A percentile compares a stretch with the other conserved stretches of the same genome.
These are phyloP conservation scores for Aspergillus pseudoviridinutans DNA, from an alignment of 2,329 filamentous ascomycete genomes.

Conservation along the genomic window DNA sequence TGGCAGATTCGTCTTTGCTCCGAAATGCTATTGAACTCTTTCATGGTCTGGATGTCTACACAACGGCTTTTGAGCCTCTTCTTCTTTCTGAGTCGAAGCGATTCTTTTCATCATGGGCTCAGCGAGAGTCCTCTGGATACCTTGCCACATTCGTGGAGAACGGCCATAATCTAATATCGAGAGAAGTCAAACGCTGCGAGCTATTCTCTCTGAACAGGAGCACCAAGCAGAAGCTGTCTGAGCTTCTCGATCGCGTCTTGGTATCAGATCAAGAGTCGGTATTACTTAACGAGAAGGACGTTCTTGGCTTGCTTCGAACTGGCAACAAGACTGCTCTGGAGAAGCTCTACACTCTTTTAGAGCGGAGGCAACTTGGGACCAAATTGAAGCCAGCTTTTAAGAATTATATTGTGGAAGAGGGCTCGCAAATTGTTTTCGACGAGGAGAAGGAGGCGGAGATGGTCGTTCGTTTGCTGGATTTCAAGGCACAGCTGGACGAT, in stretches of 20 bases:
- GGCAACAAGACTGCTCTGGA: slow-evolving; percentile 67
- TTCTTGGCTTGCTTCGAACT: slow-evolving; percentile 69
- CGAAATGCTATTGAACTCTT: slow-evolving; percentile 76
- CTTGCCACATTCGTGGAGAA: slow-evolving; percentile 73
- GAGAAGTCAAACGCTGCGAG: slow-evolving; percentile 73
- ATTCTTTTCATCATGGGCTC: slow-evolving; percentile 68
- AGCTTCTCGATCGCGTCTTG: slow-evolving; percentile 67
- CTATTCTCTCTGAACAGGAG: slow-evolving; percentile 76
- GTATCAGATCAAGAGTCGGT: slow-evolving; percentile 64
- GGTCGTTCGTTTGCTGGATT: slow-evolving; percentile 74
- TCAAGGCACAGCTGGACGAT: slow-evolving; percentile 74
- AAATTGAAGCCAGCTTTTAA: slow-evolving; percentile 70
- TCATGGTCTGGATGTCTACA: slow-evolving; percentile 78
- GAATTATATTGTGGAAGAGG: slow-evolving; percentile 71
- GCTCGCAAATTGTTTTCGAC: slow-evolving; percentile 74
- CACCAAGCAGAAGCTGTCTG: slow-evolving; percentile 73
- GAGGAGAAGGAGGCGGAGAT: slow-evolving; percentile 76
- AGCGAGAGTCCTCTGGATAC: slow-evolving; percentile 58
- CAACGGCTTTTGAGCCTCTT: slow-evolving; percentile 70
- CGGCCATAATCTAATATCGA: slow-evolving; percentile 64
- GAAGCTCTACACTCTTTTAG: slow-evolving; percentile 72
- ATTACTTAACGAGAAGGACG: slow-evolving; percentile 61
- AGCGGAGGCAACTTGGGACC: slow-evolving; percentile 65
- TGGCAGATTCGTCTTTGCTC: slow-evolving; percentile 64
- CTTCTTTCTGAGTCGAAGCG: slow-evolving; percentile 64